Percentiles rank a stretch among this genome's conserved stretches.
Conservation (phyloP, 441 rosid species). For the Raphanus hybrid region DNA sequence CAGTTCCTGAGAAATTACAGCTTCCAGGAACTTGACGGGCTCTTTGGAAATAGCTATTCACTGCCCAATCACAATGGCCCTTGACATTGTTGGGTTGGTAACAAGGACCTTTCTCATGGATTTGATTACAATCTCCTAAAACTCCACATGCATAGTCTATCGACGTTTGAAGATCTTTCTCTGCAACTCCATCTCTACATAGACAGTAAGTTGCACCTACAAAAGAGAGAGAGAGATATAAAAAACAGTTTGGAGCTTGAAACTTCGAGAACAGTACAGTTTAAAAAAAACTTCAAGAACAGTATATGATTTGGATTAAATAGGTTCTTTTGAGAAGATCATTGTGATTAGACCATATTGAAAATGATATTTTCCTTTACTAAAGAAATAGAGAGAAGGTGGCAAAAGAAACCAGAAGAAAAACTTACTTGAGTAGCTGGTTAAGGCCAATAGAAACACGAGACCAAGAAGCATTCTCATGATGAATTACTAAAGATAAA, state of each 20-base stretch:
- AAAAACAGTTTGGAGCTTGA: background rate
- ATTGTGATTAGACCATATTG: constrained; percentile 14
- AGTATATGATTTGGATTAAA: background rate
- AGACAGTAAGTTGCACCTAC: constrained; percentile 75
- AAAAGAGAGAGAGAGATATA: constrained; percentile 17
- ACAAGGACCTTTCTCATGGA: constrained; percentile 72
- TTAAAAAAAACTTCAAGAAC: constrained; percentile 1
- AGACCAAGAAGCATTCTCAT: constrained; percentile 58
- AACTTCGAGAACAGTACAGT: constrained; percentile 1
- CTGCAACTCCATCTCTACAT: constrained; percentile 75
- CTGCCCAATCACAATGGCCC: constrained; percentile 93
- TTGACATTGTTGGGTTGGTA: constrained; percentile 80
- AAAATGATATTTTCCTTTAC: background rate
- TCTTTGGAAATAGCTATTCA: constrained; percentile 80
- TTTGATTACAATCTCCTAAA: constrained; percentile 76
- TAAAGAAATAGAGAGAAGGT: background rate
- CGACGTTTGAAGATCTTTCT: constrained; percentile 60
- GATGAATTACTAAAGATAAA: constrained; percentile 24
- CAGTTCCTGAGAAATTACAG: constrained; percentile 83
- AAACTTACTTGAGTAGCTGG: constrained; percentile 70
- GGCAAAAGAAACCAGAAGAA: background rate
- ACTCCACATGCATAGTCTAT: constrained; percentile 94
- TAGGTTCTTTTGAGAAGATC: constrained; percentile 19
- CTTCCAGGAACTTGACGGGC: constrained; percentile 57
- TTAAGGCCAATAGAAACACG: constrained; percentile 58